Evolutionary conservation across 2,329 filamentous ascomycete species (phyloP).

Genomic region (Orbilia javanica): DNA sequence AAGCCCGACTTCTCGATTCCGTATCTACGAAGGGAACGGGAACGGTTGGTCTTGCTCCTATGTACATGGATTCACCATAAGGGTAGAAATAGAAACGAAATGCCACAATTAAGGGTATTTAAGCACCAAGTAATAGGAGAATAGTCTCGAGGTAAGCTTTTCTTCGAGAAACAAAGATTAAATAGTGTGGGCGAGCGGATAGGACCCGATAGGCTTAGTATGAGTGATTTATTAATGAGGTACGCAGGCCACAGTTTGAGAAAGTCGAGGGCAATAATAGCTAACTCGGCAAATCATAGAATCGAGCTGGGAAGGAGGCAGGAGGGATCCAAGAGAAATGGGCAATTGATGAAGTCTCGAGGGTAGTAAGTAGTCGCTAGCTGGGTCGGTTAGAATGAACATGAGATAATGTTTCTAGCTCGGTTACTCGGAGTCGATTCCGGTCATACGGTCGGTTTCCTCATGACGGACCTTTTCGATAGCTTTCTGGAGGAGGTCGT

Average conservation of each 20-base stretch:
- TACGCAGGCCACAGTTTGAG: too few species aligned
- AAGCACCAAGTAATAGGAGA: background rate
- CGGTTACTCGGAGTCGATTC: background rate
- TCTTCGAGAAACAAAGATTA: background rate
- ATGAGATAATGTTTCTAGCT: background rate
- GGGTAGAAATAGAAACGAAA: background rate
- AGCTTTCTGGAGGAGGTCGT: slow-evolving; percentile 14
- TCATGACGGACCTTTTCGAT: slow-evolving; percentile 13
- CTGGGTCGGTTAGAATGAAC: background rate
- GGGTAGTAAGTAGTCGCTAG: background rate
- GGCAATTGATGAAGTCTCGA: background rate
- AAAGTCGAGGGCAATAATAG: too few species aligned
- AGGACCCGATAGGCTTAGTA: background rate
- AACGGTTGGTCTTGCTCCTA: background rate
- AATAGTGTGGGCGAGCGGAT: background rate
- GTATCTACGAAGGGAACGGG: background rate
- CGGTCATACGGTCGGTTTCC: background rate
- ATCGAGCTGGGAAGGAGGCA: too few species aligned
- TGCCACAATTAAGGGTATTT: background rate
- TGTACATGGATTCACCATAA: background rate
- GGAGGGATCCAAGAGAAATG: too few species aligned
- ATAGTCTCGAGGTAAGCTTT: background rate
- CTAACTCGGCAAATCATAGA: too few species aligned
- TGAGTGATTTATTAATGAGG: too few species aligned
- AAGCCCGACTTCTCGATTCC: background rate